Evolutionary conservation across 106 monocot species (phyloP).

Genomic region (Platanthera zijinensis): DNA sequence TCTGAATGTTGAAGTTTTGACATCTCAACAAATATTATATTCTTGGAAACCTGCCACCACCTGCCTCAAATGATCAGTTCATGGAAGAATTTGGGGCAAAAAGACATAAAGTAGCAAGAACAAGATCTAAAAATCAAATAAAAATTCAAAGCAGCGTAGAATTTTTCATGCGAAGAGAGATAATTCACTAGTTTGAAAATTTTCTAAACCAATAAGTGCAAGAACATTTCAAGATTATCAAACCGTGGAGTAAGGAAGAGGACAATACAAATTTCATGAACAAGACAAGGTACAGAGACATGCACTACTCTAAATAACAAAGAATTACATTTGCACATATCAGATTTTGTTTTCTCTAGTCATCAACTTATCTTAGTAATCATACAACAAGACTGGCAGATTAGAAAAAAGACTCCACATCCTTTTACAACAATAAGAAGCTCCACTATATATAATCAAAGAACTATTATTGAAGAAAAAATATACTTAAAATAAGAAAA

Average conservation of each 20-base stretch:
- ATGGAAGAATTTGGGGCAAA: constrained; percentile 11
- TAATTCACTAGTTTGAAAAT: not conserved
- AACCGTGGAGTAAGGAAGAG: not conserved
- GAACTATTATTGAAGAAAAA: not conserved
- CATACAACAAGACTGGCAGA: not conserved
- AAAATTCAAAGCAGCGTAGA: not conserved
- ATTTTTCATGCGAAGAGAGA: not conserved
- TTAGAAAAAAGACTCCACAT: not conserved
- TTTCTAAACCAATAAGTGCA: not conserved
- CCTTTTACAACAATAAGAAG: not conserved
- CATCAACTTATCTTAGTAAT: not conserved
- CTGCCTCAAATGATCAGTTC: constrained; percentile 71
- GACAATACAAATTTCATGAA: not conserved
- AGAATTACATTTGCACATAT: not conserved
- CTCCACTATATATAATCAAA: not conserved
- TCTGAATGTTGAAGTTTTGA: constrained; percentile 32
- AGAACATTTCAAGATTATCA: not conserved
- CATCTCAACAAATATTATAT: constrained; percentile 54
- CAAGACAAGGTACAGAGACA: not conserved
- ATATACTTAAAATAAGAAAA: not conserved
- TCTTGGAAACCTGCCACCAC: constrained; percentile 76
- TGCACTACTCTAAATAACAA: not conserved
- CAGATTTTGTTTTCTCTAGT: not conserved
- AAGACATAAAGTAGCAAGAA: not conserved
- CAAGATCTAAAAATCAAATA: constrained; percentile 1